These are phyloP conservation scores for Cercospora sp. DNA, from an alignment of 2,329 filamentous ascomycete genomes.

Conservation along the genomic window DNA sequence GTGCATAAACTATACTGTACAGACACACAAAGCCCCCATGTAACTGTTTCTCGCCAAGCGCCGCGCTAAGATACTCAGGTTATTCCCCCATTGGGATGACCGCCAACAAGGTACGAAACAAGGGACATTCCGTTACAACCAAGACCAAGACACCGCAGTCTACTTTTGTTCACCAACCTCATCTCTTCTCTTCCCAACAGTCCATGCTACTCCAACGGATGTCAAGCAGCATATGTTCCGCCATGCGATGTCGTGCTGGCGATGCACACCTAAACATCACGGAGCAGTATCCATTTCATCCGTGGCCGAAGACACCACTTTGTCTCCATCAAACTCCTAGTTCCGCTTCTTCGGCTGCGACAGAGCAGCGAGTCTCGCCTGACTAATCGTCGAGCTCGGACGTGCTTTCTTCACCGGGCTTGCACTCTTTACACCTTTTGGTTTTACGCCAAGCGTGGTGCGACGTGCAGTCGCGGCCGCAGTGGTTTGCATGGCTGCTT, in stretches of 20 bases:
- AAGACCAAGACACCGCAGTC: background rate
- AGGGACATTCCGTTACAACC: background rate
- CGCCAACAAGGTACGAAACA: slow-evolving; percentile 4
- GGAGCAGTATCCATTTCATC: slow-evolving; percentile 6
- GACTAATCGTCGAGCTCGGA: slow-evolving; percentile 32
- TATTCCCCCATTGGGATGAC: background rate
- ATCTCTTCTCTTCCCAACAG: background rate
- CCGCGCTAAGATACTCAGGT: slow-evolving; percentile 5
- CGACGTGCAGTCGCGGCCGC: slow-evolving; percentile 25
- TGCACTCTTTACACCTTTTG: slow-evolving; percentile 32
- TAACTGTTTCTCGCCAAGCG: background rate
- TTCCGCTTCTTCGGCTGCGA: slow-evolving; percentile 35
- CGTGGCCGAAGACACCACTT: background rate
- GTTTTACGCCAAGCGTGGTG: slow-evolving; percentile 39
- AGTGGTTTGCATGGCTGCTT: slow-evolving; percentile 15
- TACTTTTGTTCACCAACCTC: background rate
- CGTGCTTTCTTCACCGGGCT: slow-evolving; percentile 27
- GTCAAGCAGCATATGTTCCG: background rate
- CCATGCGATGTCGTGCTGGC: background rate
- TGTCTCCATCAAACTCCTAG: slow-evolving; percentile 6
- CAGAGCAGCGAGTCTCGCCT: slow-evolving; percentile 36
- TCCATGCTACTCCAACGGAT: background rate
- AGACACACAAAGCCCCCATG: background rate
- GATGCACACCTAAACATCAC: background rate
- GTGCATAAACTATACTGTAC: slow-evolving; percentile 1